Percentiles rank a stretch among this genome's conserved stretches.
Conservation (phyloP, 495 filamentous ascomycete genomes). For the Daldinia loculata region DNA sequence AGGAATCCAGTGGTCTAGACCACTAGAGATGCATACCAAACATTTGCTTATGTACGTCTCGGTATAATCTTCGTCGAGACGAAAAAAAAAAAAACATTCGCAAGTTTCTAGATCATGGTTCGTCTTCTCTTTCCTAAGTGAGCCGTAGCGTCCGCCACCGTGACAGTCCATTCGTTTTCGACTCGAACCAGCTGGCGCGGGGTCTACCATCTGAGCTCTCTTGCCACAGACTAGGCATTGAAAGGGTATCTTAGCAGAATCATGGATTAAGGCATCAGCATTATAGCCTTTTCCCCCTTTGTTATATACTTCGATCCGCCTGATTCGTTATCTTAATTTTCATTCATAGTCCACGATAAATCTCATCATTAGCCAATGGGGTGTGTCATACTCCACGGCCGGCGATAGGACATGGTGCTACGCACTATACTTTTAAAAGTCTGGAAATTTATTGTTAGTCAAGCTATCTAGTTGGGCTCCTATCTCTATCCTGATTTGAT, state of each 20-base stretch:
- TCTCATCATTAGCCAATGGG: conserved; percentile 29
- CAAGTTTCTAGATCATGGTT: conserved; percentile 6
- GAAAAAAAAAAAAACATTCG: not conserved
- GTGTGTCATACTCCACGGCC: not conserved
- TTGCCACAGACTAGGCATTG: conserved; percentile 20
- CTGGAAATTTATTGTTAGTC: not conserved
- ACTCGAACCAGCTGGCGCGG: conserved; percentile 5
- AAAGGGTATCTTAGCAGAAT: conserved; percentile 20
- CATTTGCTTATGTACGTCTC: conserved; percentile 1
- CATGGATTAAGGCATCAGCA: conserved; percentile 24
- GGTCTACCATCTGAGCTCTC: conserved; percentile 14
- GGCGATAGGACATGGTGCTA: conserved; percentile 19
- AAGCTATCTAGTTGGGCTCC: not conserved
- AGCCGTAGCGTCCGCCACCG: conserved; percentile 25
- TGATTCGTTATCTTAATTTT: conserved; percentile 28
- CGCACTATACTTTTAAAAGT: not conserved
- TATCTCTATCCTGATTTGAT: not conserved
- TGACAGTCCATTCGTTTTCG: conserved; percentile 8
- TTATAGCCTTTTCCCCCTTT: conserved; percentile 13
- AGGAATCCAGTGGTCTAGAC: conserved; percentile 25
- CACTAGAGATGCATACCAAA: conserved; percentile 8
- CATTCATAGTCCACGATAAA: conserved; percentile 14
- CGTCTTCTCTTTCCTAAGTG: conserved; percentile 30
- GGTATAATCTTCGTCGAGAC: not conserved
- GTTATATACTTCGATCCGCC: conserved; percentile 2